Evolutionary conservation across 805 yeast species (phyloP).

Genomic region (Myxozyma lipomycoides): DNA sequence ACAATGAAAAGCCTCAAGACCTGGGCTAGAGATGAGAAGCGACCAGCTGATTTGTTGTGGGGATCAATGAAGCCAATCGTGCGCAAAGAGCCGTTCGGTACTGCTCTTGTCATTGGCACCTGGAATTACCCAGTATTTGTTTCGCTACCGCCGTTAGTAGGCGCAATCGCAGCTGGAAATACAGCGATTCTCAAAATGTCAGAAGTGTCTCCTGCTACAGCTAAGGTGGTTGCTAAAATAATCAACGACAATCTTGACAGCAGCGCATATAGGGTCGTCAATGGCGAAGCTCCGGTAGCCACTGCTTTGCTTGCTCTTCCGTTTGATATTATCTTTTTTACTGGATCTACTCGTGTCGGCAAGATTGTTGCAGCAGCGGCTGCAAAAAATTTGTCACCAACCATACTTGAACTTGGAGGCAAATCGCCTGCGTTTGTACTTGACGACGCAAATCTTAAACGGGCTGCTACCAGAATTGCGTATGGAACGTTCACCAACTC

Average conservation of each 20-base stretch:
- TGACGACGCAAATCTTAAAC: conserved; percentile 41
- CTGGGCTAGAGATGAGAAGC: conserved; percentile 55
- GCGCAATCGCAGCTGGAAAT: conserved; percentile 85
- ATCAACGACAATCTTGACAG: conserved; percentile 53
- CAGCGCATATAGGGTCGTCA: conserved; percentile 57
- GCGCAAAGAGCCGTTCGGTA: conserved; percentile 49
- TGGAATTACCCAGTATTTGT: conserved; percentile 76
- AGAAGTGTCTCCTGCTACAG: conserved; percentile 64
- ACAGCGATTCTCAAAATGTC: conserved; percentile 71
- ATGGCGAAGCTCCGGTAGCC: conserved; percentile 69
- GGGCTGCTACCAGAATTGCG: conserved; percentile 56
- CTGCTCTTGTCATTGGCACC: conserved; percentile 68
- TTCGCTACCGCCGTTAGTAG: conserved; percentile 60
- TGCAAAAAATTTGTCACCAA: conserved; percentile 79
- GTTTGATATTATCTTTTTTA: conserved; percentile 79
- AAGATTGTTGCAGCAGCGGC: conserved; percentile 73
- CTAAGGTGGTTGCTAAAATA: conserved; percentile 53
- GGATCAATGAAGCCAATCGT: conserved; percentile 29
- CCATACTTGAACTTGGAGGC: conserved; percentile 85
- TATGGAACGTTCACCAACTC: conserved; percentile 78
- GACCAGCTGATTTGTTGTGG: conserved; percentile 13
- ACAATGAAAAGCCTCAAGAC: conserved; percentile 56
- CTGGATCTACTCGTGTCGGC: conserved; percentile 79
- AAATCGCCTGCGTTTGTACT: conserved; percentile 81
- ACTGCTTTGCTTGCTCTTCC: conserved; percentile 55